Base-by-base conservation (phyloP, 2,329 filamentous ascomycete genomes). In the Penicillium sp. region DNA sequence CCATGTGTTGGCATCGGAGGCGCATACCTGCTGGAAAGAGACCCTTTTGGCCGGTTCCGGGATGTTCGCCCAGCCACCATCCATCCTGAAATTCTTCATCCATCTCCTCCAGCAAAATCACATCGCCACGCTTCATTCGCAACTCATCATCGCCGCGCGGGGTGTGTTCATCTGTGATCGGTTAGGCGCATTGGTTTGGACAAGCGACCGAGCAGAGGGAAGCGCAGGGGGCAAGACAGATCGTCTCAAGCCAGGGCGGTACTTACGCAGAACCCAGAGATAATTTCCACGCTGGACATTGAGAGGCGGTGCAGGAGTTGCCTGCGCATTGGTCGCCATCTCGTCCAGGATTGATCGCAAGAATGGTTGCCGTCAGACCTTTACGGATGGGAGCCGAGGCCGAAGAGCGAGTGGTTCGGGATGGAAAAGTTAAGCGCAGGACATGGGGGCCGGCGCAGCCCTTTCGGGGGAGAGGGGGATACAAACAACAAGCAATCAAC, bases 111-210 rank as follows among this genome's bases (percentile, higher is more conserved):
- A 88, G 77, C 73, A 87, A 82, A 64, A 88, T 83, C 66, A 83
- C 82, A 68, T 88, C 85, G 49, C 85, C 93, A 72, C 96, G 96
- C 56, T 86, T 82, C 65, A 99, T 83, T 68, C 87, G 96, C 71
- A 99, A 83, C 82, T 99, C 95, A 78, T 99, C 95, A 58, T 91
- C 89, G 76, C 92, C 96, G 66, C 95, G 88, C 58, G 94, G 93
- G 67, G 88, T 82, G 75, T 99, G 98, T 78, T 97, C 92, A 78
- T 99, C 92, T 96, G 66, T n/a, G 46, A 52, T 57, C 47, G 50
- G 54, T 58, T 58, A 60, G 47, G 50, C 56, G 55, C 63, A 60
- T 58, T 55, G 43, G 53, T 55, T 54, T 35, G 40, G 16, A 39
- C 37, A 35, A 57, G 53, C 41, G 50, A 50, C 41, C 47, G 55